Conservation (phyloP, 768 basidiomycete genomes). For the Mycena vulgaris region DNA sequence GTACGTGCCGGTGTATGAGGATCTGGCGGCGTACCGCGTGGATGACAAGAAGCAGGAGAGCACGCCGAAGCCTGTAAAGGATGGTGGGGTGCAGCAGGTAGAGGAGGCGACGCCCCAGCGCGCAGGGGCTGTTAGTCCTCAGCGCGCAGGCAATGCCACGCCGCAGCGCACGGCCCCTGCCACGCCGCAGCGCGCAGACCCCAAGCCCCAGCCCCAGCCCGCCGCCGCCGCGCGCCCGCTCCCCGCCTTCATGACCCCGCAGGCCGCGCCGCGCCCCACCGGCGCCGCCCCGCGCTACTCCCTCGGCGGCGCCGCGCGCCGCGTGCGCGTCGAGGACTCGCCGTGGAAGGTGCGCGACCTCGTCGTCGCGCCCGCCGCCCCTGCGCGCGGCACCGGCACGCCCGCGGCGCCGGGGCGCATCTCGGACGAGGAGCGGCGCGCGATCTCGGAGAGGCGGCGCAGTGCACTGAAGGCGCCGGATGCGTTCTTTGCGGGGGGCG, state of each 20-base stretch:
- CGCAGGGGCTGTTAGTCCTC: too few relatives aligned
- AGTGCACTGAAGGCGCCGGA: slow-evolving; percentile 38
- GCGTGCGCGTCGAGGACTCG: slow-evolving; percentile 34
- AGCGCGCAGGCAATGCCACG: neutral
- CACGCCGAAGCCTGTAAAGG: too few relatives aligned
- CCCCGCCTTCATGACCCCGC: slow-evolving; percentile 37
- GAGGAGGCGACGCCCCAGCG: too few relatives aligned
- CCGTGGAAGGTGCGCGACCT: slow-evolving; percentile 42
- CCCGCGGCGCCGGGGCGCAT: slow-evolving; percentile 48
- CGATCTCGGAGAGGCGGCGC: slow-evolving; percentile 45
- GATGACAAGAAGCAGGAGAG: too few relatives aligned
- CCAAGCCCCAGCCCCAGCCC: neutral
- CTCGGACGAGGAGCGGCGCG: slow-evolving; percentile 33
- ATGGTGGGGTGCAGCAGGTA: too few relatives aligned
- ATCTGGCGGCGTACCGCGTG: slow-evolving; percentile 14
- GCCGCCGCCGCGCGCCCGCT: slow-evolving; percentile 21
- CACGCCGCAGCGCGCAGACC: neutral
- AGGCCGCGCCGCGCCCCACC: slow-evolving; percentile 16
- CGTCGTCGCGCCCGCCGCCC: slow-evolving; percentile 45
- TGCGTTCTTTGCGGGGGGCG: slow-evolving; percentile 28
- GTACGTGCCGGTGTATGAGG: slow-evolving; percentile 24
- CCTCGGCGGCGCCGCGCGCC: slow-evolving; percentile 31
- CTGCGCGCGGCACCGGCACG: slow-evolving; percentile 52
- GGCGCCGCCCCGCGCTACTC: slow-evolving; percentile 27
- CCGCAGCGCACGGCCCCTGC: neutral